Conservation (phyloP, 2,329 filamentous ascomycete genomes). For the Arthrobotrys sinensis region DNA sequence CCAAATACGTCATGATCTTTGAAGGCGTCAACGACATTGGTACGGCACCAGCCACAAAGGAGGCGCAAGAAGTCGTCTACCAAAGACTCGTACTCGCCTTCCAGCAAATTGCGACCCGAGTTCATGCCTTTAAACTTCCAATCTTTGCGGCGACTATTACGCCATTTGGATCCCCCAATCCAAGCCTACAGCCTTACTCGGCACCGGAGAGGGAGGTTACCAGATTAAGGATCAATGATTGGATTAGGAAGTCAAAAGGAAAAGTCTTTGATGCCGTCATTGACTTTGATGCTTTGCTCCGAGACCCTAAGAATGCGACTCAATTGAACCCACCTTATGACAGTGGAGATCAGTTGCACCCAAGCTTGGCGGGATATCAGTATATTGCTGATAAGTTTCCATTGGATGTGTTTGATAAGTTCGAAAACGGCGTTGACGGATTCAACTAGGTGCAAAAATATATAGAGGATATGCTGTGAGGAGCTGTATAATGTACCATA, state of each 20-base stretch:
- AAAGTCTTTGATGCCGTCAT: constrained; percentile 75
- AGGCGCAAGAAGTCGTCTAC: constrained; percentile 70
- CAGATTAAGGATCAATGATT: constrained; percentile 74
- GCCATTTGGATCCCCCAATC: constrained; percentile 72
- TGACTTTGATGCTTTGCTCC: constrained; percentile 75
- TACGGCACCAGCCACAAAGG: constrained; percentile 68
- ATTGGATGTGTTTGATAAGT: constrained; percentile 71
- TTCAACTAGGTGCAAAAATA: constrained; percentile 31
- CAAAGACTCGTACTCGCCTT: constrained; percentile 74
- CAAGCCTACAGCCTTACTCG: constrained; percentile 71
- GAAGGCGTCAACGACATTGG: constrained; percentile 81
- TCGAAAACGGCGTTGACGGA: constrained; percentile 50
- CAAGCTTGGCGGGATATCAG: constrained; percentile 74
- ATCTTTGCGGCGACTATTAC: constrained; percentile 78
- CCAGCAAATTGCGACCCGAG: constrained; percentile 73
- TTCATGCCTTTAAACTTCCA: constrained; percentile 66
- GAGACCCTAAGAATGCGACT: constrained; percentile 71
- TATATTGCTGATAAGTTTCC: constrained; percentile 75
- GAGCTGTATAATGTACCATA: not conserved
- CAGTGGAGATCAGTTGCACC: constrained; percentile 77
- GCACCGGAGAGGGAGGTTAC: constrained; percentile 73
- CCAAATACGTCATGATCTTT: constrained; percentile 77
- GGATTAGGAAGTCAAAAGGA: constrained; percentile 71
- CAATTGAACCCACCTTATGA: constrained; percentile 72
- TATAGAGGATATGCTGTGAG: too few species aligned